Base-by-base conservation (phyloP, 345 rosid species). In the Carallia pectinifolia region DNA sequence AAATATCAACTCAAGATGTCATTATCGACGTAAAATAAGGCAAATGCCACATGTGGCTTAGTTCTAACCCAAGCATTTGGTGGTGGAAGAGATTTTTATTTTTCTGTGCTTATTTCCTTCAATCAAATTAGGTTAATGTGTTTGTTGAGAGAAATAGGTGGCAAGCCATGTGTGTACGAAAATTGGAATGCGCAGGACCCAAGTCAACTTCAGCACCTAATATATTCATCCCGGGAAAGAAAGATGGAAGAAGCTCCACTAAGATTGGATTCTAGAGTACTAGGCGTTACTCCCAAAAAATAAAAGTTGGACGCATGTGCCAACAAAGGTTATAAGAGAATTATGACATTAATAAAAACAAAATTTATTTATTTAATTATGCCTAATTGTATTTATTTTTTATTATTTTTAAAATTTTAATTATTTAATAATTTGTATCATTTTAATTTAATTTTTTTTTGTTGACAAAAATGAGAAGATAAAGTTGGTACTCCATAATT, bases 201-300 rank as follows among this genome's bases (percentile, higher is more conserved):
- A 70, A 44, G 74, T 80, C 74, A 71, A 71, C 74, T 65, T 50
- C 7, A 17, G 58, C 48, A 64, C 52, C 69, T 6, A 61, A 55
- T 65, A 71, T 7, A 50, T n/a, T 60, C 67, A 44, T 66, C 68
- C 61, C 48, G 56, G 56, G 66, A 74, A 74, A 72, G 65, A 39
- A 10, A 31, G 58, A 15, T 13, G 75, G 68, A 70, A 62, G 67
- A 53, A 33, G 72, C 40, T 29, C 27, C 16, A 36, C 17, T 38
- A 10, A 27, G 7, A 12, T 17, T 27, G 7, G 37, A 23, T 1
- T 4, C 27, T 38, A 2, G 37, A 37, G 55, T 37, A 56, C 1
- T 23, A 6, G 6, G 37, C 0, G 55, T 29, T 27, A 7, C 37
- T 1, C 68, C 47, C 34, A 5, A 6, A 23, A 6, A 36, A 67